Percentiles rank a stretch among this genome's conserved stretches.
phyloP scores from a whole-genome alignment of 306 rosid genomes.

The Lotus japonicus region DNA sequence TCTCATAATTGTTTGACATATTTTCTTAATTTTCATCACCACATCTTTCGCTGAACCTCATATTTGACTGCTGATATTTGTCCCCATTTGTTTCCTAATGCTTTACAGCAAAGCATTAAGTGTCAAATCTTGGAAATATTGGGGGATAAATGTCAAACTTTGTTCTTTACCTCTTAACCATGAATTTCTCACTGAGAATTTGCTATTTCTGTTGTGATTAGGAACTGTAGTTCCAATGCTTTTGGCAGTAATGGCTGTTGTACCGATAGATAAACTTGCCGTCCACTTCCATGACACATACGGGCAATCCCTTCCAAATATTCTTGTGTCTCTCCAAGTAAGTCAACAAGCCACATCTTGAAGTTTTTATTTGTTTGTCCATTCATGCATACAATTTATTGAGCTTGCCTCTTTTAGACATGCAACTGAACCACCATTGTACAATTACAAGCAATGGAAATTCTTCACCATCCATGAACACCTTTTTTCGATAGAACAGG shows the following conservation, averaged over 20 bases:
- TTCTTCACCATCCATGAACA: background rate
- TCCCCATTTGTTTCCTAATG: background rate
- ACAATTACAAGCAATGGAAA: background rate
- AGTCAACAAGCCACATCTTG: conserved; percentile 21
- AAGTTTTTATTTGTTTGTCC: background rate
- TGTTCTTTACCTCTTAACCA: background rate
- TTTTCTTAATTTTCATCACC: too few relatives aligned
- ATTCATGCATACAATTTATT: background rate
- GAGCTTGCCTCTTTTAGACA: background rate
- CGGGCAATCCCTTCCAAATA: conserved; percentile 81
- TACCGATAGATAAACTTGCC: conserved; percentile 69
- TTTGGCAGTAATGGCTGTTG: conserved; percentile 72
- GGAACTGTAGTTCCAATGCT: conserved; percentile 86
- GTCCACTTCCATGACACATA: conserved; percentile 96
- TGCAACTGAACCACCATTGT: too few relatives aligned
- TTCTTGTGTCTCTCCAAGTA: conserved; percentile 82
- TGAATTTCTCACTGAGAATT: background rate
- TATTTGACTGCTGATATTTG: too few relatives aligned
- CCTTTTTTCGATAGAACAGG: background rate
- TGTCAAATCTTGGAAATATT: background rate
- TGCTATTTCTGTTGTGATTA: conserved; percentile 8
- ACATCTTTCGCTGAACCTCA: too few relatives aligned
- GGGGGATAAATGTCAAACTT: conserved; percentile 6
- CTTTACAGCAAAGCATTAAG: background rate
- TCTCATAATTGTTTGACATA: too few relatives aligned